Conservation (phyloP, 306 rosid genomes). For the Clitoria ternatea region DNA sequence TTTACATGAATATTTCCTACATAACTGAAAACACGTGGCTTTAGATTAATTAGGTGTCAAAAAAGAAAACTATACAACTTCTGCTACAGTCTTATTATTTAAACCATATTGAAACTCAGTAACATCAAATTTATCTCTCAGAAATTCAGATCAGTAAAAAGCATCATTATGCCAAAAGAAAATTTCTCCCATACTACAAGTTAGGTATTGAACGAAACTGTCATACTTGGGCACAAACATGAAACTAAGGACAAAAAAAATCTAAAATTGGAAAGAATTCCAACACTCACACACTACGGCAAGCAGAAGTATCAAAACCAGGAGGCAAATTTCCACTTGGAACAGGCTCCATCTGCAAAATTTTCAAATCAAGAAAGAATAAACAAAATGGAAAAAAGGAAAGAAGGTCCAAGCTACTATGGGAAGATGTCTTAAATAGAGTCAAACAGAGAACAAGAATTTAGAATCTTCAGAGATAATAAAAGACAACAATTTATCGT, state of each 20-base stretch:
- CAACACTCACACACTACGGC: conserved; percentile 57
- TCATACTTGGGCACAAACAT: background rate
- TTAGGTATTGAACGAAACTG: background rate
- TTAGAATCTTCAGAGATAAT: background rate
- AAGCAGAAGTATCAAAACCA: conserved; percentile 54
- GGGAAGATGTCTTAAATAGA: conserved; percentile 4
- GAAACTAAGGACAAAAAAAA: conserved; percentile 1
- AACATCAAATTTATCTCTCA: conserved; percentile 3
- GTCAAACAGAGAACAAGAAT: background rate
- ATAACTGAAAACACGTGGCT: conserved; percentile 43
- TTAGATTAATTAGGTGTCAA: conserved; percentile 20
- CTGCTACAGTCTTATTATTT: background rate
- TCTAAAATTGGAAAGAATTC: conserved; percentile 15
- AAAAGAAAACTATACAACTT: conserved; percentile 6
- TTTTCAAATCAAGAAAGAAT: conserved; percentile 16
- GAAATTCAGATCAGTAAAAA: conserved; percentile 8
- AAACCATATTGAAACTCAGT: conserved; percentile 9
- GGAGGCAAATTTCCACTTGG: conserved; percentile 67
- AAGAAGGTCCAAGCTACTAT: conserved; percentile 5
- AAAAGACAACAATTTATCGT: background rate
- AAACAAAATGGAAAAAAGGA: conserved; percentile 1
- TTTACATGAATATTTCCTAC: conserved; percentile 64
- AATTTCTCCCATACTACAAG: background rate
- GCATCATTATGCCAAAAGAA: conserved; percentile 4
- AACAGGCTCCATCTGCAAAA: conserved; percentile 57